phyloP scores from a whole-genome alignment of 2,329 filamentous ascomycete species.

The Catunica adiposa region DNA sequence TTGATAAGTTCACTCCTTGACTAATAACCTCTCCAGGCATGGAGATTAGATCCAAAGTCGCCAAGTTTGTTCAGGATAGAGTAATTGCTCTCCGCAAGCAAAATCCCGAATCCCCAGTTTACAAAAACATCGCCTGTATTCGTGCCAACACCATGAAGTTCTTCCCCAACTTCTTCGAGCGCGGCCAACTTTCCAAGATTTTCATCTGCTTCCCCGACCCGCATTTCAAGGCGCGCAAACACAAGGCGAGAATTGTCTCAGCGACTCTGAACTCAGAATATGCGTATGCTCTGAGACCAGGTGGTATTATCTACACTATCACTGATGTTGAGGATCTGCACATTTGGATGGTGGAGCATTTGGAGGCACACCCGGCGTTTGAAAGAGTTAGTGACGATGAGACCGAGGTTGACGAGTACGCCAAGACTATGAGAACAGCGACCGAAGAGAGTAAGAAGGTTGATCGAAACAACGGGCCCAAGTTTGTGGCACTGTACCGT shows the following conservation, averaged over 20 bases:
- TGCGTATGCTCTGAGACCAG: slow-evolving; percentile 67
- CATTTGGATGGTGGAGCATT: slow-evolving; percentile 80
- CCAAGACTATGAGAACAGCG: slow-evolving; percentile 58
- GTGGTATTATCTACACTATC: slow-evolving; percentile 85
- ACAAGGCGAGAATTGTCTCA: slow-evolving; percentile 90
- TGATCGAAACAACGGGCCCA: slow-evolving; percentile 70
- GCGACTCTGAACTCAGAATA: slow-evolving; percentile 83
- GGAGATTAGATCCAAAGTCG: slow-evolving; percentile 82
- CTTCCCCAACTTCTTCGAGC: slow-evolving; percentile 88
- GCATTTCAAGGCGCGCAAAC: slow-evolving; percentile 93
- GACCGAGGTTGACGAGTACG: slow-evolving; percentile 51
- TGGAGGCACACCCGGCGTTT: slow-evolving; percentile 63
- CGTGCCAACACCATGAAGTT: slow-evolving; percentile 98
- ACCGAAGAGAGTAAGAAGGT: slow-evolving; percentile 99
- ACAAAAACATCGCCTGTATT: slow-evolving; percentile 77
- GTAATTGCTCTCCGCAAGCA: slow-evolving; percentile 65
- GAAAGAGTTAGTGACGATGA: slow-evolving; percentile 55
- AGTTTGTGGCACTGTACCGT: slow-evolving; percentile 79
- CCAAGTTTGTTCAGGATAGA: slow-evolving; percentile 77
- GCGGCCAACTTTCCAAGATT: slow-evolving; percentile 67
- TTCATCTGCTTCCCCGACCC: slow-evolving; percentile 98
- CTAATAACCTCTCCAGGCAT: slow-evolving; percentile 41
- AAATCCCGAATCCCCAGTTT: slow-evolving; percentile 35
- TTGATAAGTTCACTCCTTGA: background rate
- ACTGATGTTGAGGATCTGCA: slow-evolving; percentile 94